Evolutionary conservation across 2,329 filamentous ascomycete genomes (phyloP).

Genomic region (Alternaria consortialis): DNA sequence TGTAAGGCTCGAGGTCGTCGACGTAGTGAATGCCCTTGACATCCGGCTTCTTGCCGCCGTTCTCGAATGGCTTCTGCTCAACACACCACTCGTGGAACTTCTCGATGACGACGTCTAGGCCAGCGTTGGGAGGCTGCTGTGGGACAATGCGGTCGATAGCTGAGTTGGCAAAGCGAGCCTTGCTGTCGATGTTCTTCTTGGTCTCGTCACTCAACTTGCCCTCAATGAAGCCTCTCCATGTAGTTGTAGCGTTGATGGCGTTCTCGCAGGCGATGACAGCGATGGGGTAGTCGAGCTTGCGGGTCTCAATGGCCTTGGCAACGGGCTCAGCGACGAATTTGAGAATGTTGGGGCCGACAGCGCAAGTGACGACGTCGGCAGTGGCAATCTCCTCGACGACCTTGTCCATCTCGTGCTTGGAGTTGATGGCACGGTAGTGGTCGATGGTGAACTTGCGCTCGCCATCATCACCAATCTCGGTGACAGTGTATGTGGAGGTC

Average conservation of each 20-base stretch:
- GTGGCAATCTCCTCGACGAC: slow-evolving; percentile 85
- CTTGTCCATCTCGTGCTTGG: slow-evolving; percentile 81
- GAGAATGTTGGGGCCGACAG: slow-evolving; percentile 94
- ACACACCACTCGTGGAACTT: slow-evolving; percentile 99
- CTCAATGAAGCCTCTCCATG: slow-evolving; percentile 81
- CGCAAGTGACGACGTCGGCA: slow-evolving; percentile 93
- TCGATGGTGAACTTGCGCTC: slow-evolving; percentile 84
- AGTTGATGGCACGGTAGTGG: slow-evolving; percentile 98
- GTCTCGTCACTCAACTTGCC: slow-evolving; percentile 74
- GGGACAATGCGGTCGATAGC: slow-evolving; percentile 99
- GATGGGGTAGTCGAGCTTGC: slow-evolving; percentile 72
- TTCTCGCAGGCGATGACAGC: slow-evolving; percentile 98
- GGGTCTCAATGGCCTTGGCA: slow-evolving; percentile 87
- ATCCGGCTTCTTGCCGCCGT: slow-evolving; percentile 71
- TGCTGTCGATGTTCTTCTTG: slow-evolving; percentile 72
- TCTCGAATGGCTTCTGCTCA: slow-evolving; percentile 80
- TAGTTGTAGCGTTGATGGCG: slow-evolving; percentile 92
- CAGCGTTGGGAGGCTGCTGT: slow-evolving; percentile 79
- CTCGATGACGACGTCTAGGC: slow-evolving; percentile 93
- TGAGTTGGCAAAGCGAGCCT: slow-evolving; percentile 93
- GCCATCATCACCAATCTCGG: slow-evolving; percentile 87
- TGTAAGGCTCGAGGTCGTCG: slow-evolving; percentile 88
- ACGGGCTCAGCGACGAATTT: slow-evolving; percentile 96
- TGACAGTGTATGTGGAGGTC: slow-evolving; percentile 83
- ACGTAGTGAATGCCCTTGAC: slow-evolving; percentile 95